Evolutionary conservation across 306 rosid species (phyloP).

Genomic region (Rosa chinensis): DNA sequence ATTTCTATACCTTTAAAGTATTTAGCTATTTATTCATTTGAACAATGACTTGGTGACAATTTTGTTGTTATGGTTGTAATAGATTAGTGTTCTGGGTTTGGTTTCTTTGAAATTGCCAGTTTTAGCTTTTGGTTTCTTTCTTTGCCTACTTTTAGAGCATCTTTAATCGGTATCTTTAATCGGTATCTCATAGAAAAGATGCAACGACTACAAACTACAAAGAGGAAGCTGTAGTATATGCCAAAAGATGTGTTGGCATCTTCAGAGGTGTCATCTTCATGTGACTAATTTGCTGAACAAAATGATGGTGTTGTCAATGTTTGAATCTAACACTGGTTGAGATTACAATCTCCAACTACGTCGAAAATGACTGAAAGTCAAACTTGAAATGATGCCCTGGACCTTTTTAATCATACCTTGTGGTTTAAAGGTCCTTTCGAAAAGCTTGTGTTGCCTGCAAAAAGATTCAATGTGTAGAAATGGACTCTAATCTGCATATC

Average conservation of each 20-base stretch:
- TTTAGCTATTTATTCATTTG: slow-evolving; percentile 25
- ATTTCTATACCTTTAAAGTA: slow-evolving; percentile 16
- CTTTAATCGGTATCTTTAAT: no score
- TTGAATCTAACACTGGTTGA: neutral
- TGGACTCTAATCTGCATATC: neutral
- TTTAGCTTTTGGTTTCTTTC: neutral
- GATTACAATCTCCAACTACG: neutral
- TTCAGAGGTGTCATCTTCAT: neutral
- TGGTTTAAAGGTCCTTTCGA: neutral
- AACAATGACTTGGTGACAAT: neutral
- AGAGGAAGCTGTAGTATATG: neutral
- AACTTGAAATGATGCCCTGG: neutral
- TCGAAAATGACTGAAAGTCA: neutral
- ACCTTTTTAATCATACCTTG: neutral
- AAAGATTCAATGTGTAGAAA: neutral
- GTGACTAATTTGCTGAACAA: neutral
- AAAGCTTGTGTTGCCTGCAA: neutral
- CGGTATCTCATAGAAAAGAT: neutral
- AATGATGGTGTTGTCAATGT: neutral
- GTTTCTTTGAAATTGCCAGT: neutral
- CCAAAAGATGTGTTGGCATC: neutral
- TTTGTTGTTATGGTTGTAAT: neutral
- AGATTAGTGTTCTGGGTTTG: neutral
- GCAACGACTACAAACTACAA: neutral
- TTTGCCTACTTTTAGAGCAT: neutral